These are phyloP conservation scores for Suillus occidentalis DNA, from an alignment of 768 basidiomycete genomes.

Conservation along the genomic window DNA sequence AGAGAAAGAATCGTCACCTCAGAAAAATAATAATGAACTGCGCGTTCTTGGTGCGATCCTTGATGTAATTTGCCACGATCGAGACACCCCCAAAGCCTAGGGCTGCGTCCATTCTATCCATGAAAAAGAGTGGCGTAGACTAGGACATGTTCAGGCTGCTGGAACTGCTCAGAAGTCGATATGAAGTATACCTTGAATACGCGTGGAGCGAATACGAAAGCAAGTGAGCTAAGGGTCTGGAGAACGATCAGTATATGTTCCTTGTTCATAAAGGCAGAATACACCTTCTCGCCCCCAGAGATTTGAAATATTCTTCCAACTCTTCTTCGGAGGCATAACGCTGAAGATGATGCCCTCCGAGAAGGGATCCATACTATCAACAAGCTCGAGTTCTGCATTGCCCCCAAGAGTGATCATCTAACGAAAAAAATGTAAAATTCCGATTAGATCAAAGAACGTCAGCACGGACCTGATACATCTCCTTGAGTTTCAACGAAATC, in stretches of 20 bases:
- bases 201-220: conserved; percentile 94
- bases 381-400: conserved; percentile 95
- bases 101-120: conserved; percentile 96
- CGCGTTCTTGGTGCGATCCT: conserved; percentile 93
- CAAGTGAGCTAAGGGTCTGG: conserved; percentile 91
- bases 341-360: conserved; percentile 98
- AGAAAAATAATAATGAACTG: conserved; percentile 98
- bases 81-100: conserved; percentile 98
- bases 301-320: conserved; percentile 98
- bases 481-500: conserved; percentile 95
- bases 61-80: conserved; percentile 98
- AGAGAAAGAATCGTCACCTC: conserved; percentile 50
- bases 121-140: conserved; percentile 97
- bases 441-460: neutral
- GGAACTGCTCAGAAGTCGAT: neutral
- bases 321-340: conserved; percentile 99
- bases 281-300: conserved; percentile 96
- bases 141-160: conserved; percentile 26
- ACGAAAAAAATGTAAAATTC: neutral
- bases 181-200: conserved; percentile 78
- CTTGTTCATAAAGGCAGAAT: conserved; percentile 3
- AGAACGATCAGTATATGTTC: conserved; percentile 3
- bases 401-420: conserved; percentile 99
- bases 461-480: conserved; percentile 92
- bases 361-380: conserved; percentile 98